A percentile compares a stretch with the other conserved stretches of the same genome.
phyloP scores from a whole-genome alignment of 176 grass and related monocot species.

The Eleusine coracana region DNA sequence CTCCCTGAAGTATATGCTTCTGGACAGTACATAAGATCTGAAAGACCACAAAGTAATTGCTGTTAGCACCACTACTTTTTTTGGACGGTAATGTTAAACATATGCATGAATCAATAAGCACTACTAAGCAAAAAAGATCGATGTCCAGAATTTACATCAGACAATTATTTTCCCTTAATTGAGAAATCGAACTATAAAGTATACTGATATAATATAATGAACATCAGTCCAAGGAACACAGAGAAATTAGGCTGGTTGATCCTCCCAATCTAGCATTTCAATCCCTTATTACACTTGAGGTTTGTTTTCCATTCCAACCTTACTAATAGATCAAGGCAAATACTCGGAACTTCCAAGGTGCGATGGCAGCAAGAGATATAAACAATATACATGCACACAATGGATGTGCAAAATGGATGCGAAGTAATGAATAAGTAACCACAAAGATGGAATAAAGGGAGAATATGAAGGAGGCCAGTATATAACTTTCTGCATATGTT shows the following conservation, averaged over 20 bases:
- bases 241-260: neutral
- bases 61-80: neutral
- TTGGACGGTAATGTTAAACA: constrained; percentile 14
- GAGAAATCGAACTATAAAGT: neutral
- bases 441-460: neutral
- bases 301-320: constrained; percentile 8
- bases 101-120: constrained; percentile 24
- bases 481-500: constrained; percentile 15
- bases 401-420: constrained; percentile 1
- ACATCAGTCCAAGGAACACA: no score
- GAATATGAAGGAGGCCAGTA: neutral
- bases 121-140: constrained; percentile 14
- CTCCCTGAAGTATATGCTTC: constrained; percentile 97
- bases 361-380: neutral
- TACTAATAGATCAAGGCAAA: neutral
- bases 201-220: neutral
- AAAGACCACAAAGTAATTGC: constrained; percentile 34
- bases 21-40: constrained; percentile 94
- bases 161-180: neutral
- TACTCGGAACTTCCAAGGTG: neutral
- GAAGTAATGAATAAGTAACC: neutral
- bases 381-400: constrained; percentile 1
- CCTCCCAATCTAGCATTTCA: neutral
- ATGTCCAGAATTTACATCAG: constrained; percentile 3
- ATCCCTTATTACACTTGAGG: neutral